Percentiles rank a stretch among this genome's conserved stretches.
These are phyloP conservation scores for Coniophora puteana DNA, from an alignment of 1,284 basidiomycete genomes.

Conservation along the genomic window DNA sequence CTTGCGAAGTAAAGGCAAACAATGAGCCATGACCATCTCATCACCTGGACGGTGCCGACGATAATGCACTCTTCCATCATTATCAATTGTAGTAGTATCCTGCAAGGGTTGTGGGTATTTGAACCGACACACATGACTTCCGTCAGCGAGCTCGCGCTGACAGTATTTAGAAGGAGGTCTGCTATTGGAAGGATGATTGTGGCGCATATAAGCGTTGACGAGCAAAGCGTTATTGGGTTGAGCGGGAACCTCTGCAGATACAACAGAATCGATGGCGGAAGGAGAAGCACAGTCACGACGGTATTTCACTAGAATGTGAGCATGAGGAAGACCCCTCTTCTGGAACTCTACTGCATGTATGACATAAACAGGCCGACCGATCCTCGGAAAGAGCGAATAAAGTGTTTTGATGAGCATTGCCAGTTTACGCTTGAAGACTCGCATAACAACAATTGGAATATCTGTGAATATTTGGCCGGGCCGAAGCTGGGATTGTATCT, in stretches of 20 bases:
- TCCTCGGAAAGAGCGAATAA: slow-evolving; percentile 20
- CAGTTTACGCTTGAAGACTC: slow-evolving; percentile 35
- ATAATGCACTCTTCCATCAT: slow-evolving; percentile 23
- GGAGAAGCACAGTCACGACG: not conserved
- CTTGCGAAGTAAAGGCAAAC: slow-evolving; percentile 22
- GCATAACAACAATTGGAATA: slow-evolving; percentile 29
- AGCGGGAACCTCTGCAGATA: slow-evolving; percentile 30
- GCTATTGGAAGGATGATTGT: slow-evolving; percentile 18
- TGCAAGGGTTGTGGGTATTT: slow-evolving; percentile 24
- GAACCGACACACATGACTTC: slow-evolving; percentile 23
- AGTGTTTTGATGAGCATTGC: slow-evolving; percentile 22
- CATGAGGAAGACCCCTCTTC: slow-evolving; percentile 36
- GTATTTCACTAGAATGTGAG: slow-evolving; percentile 31
- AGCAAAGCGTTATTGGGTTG: slow-evolving; percentile 18
- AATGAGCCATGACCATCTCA: slow-evolving; percentile 28
- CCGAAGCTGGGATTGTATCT: slow-evolving; percentile 24
- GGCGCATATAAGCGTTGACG: slow-evolving; percentile 27
- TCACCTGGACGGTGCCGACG: slow-evolving; percentile 20
- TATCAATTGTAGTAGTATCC: slow-evolving; percentile 16
- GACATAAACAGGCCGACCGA: slow-evolving; percentile 19
- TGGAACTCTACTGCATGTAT: slow-evolving; percentile 36
- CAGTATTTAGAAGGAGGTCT: slow-evolving; percentile 12
- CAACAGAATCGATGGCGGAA: slow-evolving; percentile 24
- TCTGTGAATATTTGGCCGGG: slow-evolving; percentile 29
- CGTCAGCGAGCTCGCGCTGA: slow-evolving; percentile 5